Evolutionary conservation across 1,284 basidiomycete genomes (phyloP).

Genomic region (Ustilago xerochloae): DNA sequence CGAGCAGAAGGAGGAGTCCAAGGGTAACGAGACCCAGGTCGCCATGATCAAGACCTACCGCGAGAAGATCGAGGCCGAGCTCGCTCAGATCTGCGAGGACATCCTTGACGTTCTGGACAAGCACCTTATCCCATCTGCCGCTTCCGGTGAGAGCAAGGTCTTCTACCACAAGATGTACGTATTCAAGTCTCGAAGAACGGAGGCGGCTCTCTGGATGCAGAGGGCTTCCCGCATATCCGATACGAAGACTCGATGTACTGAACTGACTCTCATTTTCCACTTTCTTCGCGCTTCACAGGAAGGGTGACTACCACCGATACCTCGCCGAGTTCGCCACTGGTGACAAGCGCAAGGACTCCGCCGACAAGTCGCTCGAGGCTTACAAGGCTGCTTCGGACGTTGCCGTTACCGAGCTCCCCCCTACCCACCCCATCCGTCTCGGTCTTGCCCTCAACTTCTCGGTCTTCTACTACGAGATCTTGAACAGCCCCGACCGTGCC

Average conservation of each 20-base stretch:
- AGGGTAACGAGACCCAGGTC: constrained; percentile 98
- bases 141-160: constrained; percentile 97
- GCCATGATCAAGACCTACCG: constrained; percentile 99
- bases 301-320: constrained; percentile 99
- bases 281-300: constrained; percentile 73
- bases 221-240: neutral
- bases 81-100: constrained; percentile 99
- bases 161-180: constrained; percentile 99
- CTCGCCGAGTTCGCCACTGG: constrained; percentile 99
- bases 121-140: constrained; percentile 98
- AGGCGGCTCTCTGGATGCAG: neutral
- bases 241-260: neutral
- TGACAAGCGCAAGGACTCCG: constrained; percentile 97
- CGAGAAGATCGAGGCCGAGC: constrained; percentile 95
- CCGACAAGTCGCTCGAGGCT: constrained; percentile 97
- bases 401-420: constrained; percentile 95
- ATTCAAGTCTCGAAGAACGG: neutral
- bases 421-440: constrained; percentile 98
- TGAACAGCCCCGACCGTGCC: constrained; percentile 98
- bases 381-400: constrained; percentile 99
- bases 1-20: constrained; percentile 99
- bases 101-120: constrained; percentile 98
- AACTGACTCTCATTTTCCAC: neutral
- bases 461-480: constrained; percentile 99
- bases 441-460: constrained; percentile 99